These are phyloP conservation scores for Diutina sp. DNA, from an alignment of 1,139 yeast genomes.

Conservation along the genomic window DNA sequence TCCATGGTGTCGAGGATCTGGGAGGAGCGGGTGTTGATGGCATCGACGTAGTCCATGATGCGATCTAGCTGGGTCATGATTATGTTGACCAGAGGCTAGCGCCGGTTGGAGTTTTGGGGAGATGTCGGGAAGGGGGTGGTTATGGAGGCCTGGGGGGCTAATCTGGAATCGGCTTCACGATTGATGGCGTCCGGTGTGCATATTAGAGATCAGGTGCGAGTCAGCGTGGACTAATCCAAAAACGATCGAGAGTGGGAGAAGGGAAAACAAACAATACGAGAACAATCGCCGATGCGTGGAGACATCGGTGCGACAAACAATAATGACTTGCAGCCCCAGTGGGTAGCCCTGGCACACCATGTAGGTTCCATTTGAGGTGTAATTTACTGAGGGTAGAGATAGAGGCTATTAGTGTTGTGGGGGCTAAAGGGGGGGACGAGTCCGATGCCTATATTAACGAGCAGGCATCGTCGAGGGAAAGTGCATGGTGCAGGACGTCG, in stretches of 20 bases:
- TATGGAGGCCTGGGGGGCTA: neutral
- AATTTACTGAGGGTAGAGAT: no score
- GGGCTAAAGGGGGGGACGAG: no score
- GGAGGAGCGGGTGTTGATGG: neutral
- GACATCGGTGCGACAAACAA: neutral
- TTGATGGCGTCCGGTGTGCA: neutral
- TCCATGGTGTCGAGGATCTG: constrained; percentile 8
- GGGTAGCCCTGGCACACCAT: no score
- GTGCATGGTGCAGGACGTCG: neutral
- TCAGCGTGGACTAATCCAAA: neutral
- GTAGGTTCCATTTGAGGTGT: no score
- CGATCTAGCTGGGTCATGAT: neutral
- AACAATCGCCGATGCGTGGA: no score
- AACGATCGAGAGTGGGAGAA: neutral
- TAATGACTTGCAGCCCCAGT: neutral
- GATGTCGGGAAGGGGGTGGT: neutral
- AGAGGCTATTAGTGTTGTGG: no score
- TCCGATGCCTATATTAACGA: no score
- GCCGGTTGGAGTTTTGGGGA: no score
- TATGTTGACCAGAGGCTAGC: no score
- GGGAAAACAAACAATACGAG: neutral
- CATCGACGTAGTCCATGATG: neutral
- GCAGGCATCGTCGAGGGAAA: no score
- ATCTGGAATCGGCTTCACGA: neutral
- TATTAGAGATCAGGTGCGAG: neutral